Evolutionary conservation across 345 rosid species (phyloP), one percentile per base, ranked within the genome.

Genomic region (Linum usitatissimum): DNA sequence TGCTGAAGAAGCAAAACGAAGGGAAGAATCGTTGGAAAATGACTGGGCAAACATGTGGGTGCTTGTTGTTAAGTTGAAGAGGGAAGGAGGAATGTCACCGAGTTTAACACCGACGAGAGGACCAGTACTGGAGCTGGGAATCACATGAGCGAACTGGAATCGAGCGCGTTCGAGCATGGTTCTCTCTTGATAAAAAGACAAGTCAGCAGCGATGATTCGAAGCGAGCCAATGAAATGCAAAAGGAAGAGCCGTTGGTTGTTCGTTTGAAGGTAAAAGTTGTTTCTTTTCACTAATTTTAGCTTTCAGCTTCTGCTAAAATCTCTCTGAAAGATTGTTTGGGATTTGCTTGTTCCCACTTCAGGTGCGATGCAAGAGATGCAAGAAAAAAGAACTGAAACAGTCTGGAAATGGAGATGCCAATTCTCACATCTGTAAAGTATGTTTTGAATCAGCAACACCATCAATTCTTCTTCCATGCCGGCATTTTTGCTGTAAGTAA

Each of bases 31-130:
- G 74, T 69, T 90, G 48, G 99, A 94, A 79, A 94, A 86, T 67
- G 99, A 94, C 79, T 74, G 88, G 64, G 97, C 99, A 30, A 90
- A 86, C 73, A 94, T 94, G 99, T 90, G 99, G 97, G 96, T 90
- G 62, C 96, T 94, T 78, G 99, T 94, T 74, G 99, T 97, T 31
- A 90, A 84, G 80, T 79, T 94, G 67, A 94, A 94, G 83, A 94
- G 84, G 76, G 95, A 83, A 1, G 88, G 81, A 53, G 82, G 82
- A 62, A 68, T 39, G 62, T 73, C 65, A 73, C 84, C n/a, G 86
- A 76, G 71, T 58, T 74, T 69, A 80, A 71, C 73, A 64, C 67
- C n/a, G 74, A 75, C 30, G 85, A 74, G 70, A 79, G 83, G 63
- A 53, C 70, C 21, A 9, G 53, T 49, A 23, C 28, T 23, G 76